These are phyloP conservation scores for Apostasia ramifera DNA, from an alignment of 106 monocot genomes.

Conservation along the genomic window DNA sequence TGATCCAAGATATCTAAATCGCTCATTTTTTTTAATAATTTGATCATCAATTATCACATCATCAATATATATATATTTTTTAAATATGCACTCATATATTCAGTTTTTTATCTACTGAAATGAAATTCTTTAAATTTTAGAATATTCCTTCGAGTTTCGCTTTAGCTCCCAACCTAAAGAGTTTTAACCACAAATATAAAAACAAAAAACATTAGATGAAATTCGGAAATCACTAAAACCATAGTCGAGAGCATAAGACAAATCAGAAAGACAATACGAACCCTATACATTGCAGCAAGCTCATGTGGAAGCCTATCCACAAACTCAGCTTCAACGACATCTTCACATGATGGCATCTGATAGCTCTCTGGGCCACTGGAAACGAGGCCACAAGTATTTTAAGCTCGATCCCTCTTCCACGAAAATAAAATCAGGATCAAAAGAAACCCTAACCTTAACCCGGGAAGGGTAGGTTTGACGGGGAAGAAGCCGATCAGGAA, in stretches of 20 bases:
- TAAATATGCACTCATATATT: too few relatives aligned
- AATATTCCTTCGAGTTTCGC: too few relatives aligned
- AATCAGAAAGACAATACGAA: conserved; percentile 12
- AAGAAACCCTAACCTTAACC: conserved; percentile 46
- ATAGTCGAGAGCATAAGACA: neutral
- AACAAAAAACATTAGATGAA: too few relatives aligned
- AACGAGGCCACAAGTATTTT: neutral
- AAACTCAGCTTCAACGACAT: conserved; percentile 7
- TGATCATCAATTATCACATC: too few relatives aligned
- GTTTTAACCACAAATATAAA: too few relatives aligned
- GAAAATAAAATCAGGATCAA: neutral
- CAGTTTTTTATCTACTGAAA: too few relatives aligned
- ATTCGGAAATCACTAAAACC: too few relatives aligned
- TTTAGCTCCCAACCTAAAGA: too few relatives aligned
- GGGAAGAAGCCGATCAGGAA: conserved; percentile 90
- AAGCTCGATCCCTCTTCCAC: neutral
- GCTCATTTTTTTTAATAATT: too few relatives aligned
- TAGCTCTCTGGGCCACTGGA: conserved; percentile 83
- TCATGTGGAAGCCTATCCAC: conserved; percentile 31
- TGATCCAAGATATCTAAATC: too few relatives aligned
- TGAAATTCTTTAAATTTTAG: too few relatives aligned
- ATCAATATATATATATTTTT: too few relatives aligned
- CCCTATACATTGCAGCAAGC: conserved; percentile 62
- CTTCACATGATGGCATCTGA: conserved; percentile 47
- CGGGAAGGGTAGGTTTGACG: conserved; percentile 72